These are phyloP conservation scores for Lactarius psammicola DNA, from an alignment of 768 basidiomycete species.

Conservation along the genomic window DNA sequence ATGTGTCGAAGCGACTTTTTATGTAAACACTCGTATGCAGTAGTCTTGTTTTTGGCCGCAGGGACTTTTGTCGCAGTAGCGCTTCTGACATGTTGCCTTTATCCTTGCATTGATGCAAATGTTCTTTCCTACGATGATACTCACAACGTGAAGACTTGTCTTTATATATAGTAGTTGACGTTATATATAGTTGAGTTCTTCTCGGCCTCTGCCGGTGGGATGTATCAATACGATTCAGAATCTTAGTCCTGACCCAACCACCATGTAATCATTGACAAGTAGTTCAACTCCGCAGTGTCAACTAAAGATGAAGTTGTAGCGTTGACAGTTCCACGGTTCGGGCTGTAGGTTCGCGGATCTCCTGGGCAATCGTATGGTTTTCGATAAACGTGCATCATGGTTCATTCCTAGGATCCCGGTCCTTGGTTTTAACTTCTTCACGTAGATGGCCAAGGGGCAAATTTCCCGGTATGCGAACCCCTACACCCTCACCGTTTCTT, in stretches of 20 bases:
- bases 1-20: neutral
- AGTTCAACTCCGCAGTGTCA: neutral
- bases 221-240: too few species aligned
- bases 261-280: neutral
- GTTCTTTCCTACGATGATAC: neutral
- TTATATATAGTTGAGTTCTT: neutral
- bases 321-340: neutral
- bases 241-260: neutral
- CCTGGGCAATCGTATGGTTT: neutral
- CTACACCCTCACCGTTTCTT: neutral
- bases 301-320: neutral
- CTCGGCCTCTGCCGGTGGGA: neutral
- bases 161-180: too few species aligned
- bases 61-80: neutral
- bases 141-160: neutral
- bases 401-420: constrained; percentile 17
- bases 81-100: neutral
- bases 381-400: neutral
- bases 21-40: neutral
- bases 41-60: neutral
- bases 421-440: constrained; percentile 9
- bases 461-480: constrained; percentile 18
- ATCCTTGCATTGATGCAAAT: neutral
- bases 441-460: neutral
- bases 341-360: neutral